phyloP scores from a whole-genome alignment of 495 filamentous ascomycete species.

The Pyrenopolyporus hunteri region DNA sequence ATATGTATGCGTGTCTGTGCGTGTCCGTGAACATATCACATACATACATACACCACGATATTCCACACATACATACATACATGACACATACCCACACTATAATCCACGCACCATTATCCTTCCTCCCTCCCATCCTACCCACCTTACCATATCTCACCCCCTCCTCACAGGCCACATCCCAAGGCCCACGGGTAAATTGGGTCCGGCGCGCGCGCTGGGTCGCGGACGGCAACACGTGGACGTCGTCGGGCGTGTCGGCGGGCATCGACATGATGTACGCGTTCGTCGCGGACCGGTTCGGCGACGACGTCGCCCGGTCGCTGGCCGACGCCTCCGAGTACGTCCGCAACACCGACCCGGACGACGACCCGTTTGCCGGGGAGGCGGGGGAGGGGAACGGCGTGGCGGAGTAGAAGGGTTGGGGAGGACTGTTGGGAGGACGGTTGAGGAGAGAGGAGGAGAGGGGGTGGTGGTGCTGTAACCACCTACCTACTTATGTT shows the following conservation, averaged over 20 bases:
- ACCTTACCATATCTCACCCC: background rate
- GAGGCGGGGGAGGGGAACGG: background rate
- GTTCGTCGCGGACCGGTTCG: conserved; percentile 55
- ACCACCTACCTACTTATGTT: background rate
- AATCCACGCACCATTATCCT: too few species aligned
- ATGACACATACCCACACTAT: too few species aligned
- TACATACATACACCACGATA: too few species aligned
- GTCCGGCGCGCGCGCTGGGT: conserved; percentile 68
- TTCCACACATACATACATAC: too few species aligned
- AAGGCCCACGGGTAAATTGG: conserved; percentile 61
- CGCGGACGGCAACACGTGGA: conserved; percentile 71
- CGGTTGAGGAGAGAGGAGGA: background rate
- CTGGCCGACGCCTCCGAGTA: conserved; percentile 45
- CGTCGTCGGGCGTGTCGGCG: conserved; percentile 62
- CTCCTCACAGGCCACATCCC: conserved; percentile 37
- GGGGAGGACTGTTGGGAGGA: background rate
- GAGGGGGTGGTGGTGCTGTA: background rate
- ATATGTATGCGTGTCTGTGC: too few species aligned
- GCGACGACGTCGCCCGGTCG: conserved; percentile 39
- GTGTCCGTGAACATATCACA: background rate
- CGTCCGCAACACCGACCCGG: conserved; percentile 41
- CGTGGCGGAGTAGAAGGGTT: background rate
- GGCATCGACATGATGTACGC: conserved; percentile 70
- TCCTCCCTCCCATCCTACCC: background rate
- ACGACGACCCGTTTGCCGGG: conserved; percentile 46